Percentiles rank a stretch among this genome's conserved stretches.
phyloP scores from a whole-genome alignment of 2,329 filamentous ascomycete genomes.

The Apiospora kogelbergensis region DNA sequence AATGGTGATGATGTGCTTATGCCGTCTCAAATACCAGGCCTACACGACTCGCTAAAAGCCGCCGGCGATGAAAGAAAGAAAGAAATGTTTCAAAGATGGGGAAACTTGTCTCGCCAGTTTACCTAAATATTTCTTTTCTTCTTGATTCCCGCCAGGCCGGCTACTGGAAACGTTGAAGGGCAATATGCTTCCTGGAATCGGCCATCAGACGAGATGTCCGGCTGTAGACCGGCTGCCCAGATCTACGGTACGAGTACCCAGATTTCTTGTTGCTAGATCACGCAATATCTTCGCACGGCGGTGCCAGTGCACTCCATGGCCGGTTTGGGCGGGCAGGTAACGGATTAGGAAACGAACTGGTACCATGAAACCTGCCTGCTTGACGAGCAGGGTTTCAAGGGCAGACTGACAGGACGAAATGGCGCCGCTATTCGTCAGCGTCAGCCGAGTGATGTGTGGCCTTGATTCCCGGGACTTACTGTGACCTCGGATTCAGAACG shows the following conservation, averaged over 20 bases:
- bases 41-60: background rate
- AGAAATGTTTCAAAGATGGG: background rate
- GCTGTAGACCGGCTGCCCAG: background rate
- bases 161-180: background rate
- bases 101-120: background rate
- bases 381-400: background rate
- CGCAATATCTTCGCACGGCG: background rate
- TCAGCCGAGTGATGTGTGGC: background rate
- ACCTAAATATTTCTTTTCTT: background rate
- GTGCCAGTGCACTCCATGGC: background rate
- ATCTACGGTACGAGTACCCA: conserved; percentile 6
- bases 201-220: background rate
- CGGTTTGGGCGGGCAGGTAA: background rate
- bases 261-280: conserved; percentile 2
- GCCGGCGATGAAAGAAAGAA: background rate
- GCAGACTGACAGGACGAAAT: background rate
- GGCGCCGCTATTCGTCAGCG: conserved; percentile 5
- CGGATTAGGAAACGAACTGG: conserved; percentile 3
- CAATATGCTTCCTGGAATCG: background rate
- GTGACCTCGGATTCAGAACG: background rate
- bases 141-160: background rate
- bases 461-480: background rate
- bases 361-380: conserved; percentile 1
- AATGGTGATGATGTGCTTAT: background rate
- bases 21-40: background rate